These are phyloP conservation scores for Colletotrichum lentis DNA, from an alignment of 2,329 filamentous ascomycete genomes.

Conservation along the genomic window DNA sequence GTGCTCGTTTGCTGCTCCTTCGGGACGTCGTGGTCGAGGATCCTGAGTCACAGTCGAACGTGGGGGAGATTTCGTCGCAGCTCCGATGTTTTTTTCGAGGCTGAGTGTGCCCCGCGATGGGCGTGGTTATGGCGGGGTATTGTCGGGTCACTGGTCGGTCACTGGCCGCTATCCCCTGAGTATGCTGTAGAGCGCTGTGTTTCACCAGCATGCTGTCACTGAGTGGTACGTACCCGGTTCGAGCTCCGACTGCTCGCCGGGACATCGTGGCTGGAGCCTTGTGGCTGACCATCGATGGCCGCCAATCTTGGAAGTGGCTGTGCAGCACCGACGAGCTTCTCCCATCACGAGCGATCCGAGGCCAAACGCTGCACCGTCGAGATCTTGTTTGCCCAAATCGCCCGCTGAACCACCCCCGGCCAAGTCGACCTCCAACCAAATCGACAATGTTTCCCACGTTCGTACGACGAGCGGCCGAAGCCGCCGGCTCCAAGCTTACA, in stretches of 20 bases:
- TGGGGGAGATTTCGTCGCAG: slow-evolving; percentile 34
- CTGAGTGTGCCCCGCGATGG: slow-evolving; percentile 39
- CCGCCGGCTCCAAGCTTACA: slow-evolving; percentile 41
- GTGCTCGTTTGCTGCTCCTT: slow-evolving; percentile 21
- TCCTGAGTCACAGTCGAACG: slow-evolving; percentile 36
- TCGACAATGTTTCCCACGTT: slow-evolving; percentile 49
- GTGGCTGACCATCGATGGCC: not conserved
- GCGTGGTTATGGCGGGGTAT: slow-evolving; percentile 37
- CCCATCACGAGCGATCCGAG: not conserved
- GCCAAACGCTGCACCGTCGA: slow-evolving; percentile 5
- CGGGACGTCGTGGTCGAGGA: slow-evolving; percentile 14
- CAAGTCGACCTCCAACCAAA: not conserved
- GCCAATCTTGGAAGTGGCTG: not conserved
- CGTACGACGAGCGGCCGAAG: slow-evolving; percentile 42
- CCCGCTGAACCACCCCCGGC: not conserved
- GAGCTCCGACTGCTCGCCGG: not conserved
- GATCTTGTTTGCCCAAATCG: not conserved
- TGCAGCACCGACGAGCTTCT: not conserved
- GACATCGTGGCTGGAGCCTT: not conserved
- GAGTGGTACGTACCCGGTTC: slow-evolving; percentile 10
- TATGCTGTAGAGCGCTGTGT: slow-evolving; percentile 5
- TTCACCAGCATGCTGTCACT: not conserved
- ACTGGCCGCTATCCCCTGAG: slow-evolving; percentile 7
- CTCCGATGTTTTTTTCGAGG: slow-evolving; percentile 38
- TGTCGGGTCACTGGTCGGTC: slow-evolving; percentile 24